Evolutionary conservation across 371 early-diverging fungal genomes (phyloP), one percentile per base, ranked within the genome.

Genomic region (Rhizopus arrhizus): DNA sequence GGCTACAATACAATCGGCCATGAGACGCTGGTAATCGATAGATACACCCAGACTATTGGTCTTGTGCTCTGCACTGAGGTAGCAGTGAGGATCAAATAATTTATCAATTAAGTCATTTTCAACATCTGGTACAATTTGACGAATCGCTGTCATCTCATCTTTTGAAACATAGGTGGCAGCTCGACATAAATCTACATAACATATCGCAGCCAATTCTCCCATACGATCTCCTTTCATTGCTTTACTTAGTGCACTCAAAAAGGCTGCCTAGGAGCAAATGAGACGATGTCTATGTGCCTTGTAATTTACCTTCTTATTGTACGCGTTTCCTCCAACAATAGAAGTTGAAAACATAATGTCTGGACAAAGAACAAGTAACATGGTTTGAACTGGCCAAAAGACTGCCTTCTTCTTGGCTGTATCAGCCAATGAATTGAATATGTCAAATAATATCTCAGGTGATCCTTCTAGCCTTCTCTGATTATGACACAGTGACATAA

Each of bases 341-440:
- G 54, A 41, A 32, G 22, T 22, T 22, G 68, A 56, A n/a, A 62
- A 35, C 49, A 69, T 56, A 6, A 89, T 83, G 58, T 91, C 91
- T 0, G 93, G 93, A 53, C 90, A 89, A 13, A 93, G 73, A 8
- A 85, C 68, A 12, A 92, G 60, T 8, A 93, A 75, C 85, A 89
- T 85, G 0, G 87, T 89, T 56, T 89, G 89, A 16, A 87, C 70
- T 5, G 93, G 93, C 93, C 93, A 93, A 56, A 89, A 84, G 6
- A 87, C 69, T 11, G 82, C 68, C 53, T 83, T 84, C 35, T 85
- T 74, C 33, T 84, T 75, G 28, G 82, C 73, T 36, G 74, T 85
- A 62, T 91, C 91, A n/a, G 89, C 83, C 6, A 89, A 60, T 7
- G 76, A 68, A 51, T 79, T 75, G 50, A 90, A 85, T 40, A 83